These are phyloP conservation scores for Plasmodium relictum DNA, from an alignment of 169 alveolate genomes.

Conservation along the genomic window DNA sequence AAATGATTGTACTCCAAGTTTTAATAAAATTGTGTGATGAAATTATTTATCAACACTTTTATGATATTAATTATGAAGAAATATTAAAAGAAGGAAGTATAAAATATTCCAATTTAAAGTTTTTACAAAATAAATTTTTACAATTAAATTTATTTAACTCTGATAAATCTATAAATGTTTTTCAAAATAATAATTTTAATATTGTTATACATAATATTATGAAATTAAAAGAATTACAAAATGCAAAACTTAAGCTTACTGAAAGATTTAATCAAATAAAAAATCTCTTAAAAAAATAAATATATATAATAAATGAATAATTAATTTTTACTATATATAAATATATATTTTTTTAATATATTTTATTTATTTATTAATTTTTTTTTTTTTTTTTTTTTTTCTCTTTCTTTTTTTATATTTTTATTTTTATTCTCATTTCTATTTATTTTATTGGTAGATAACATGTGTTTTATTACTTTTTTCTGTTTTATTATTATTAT, in stretches of 20 bases:
- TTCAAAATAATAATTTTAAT: conserved; percentile 36
- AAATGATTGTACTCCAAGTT: conserved; percentile 48
- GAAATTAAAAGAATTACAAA: conserved; percentile 51
- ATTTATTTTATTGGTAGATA: too few species aligned
- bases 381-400: neutral
- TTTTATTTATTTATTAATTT: neutral
- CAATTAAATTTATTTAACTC: conserved; percentile 63
- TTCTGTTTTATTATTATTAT: too few species aligned
- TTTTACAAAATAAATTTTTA: conserved; percentile 66
- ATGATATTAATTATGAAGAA: conserved; percentile 66
- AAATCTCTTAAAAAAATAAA: conserved; percentile 12
- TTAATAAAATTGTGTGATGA: conserved; percentile 69
- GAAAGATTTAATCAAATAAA: conserved; percentile 38
- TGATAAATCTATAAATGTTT: conserved; percentile 39
- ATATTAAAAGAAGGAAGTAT: conserved; percentile 55
- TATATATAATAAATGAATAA: neutral
- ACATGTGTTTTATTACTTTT: too few species aligned
- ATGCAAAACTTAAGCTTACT: conserved; percentile 23
- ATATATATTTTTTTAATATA: neutral
- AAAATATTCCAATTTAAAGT: conserved; percentile 55
- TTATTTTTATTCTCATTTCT: too few species aligned
- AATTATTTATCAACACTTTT: conserved; percentile 65
- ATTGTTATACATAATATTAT: conserved; percentile 61
- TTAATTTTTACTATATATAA: neutral
- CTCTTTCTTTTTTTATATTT: neutral